Base-by-base conservation (phyloP, 1,284 basidiomycete species). In the Thelephora terrestris region DNA sequence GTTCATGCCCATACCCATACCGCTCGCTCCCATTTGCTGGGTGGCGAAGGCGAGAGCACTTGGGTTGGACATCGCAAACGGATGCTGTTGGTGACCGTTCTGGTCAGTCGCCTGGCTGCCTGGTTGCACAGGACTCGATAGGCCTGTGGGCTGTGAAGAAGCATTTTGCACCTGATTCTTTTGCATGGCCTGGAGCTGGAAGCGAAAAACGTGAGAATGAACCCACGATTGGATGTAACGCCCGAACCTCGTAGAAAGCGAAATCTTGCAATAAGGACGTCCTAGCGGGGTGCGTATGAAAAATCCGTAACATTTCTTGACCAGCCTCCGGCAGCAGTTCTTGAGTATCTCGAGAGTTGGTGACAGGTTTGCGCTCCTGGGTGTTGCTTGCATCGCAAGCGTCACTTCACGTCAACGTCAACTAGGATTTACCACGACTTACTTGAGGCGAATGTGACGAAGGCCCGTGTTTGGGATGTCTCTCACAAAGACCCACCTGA, bases 311-410 rank as follows among this genome's bases (percentile, higher is more conserved):
- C 78, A 96, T 94, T 63, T 96, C 93, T 63, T 90, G 84, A 2
- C 93, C 94, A 32, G 91, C 91, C 57, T 96, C 93, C 40, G 91
- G 89, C 42, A 92, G 79, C 20, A 97, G 73, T 61, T 97, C 93
- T 64, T 96, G 87, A 3, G 90, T 92, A 59, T 92, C 90, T 55
- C 90, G 77, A 18, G 90, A 94, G 59, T 94, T 94, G 2, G 92
- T 96, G 49, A 97, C 93, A 1, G 93, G 93, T 67, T 97, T 97
- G 59, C 90, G 82, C 65, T 97, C 93, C 59, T 89, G 90, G 3
- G 93, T 97, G 67, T 97, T 97, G 62, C 90, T 93, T 53, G 55
- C 57, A 56, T 47, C 66, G 64, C 25, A 59, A 55, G 51, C 36
- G 56, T 70, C 52, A n/a, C 5, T 32, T 48, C 17, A 18, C n/a